Base-by-base conservation (phyloP, 768 basidiomycete genomes). In the Trametopsis cervina region DNA sequence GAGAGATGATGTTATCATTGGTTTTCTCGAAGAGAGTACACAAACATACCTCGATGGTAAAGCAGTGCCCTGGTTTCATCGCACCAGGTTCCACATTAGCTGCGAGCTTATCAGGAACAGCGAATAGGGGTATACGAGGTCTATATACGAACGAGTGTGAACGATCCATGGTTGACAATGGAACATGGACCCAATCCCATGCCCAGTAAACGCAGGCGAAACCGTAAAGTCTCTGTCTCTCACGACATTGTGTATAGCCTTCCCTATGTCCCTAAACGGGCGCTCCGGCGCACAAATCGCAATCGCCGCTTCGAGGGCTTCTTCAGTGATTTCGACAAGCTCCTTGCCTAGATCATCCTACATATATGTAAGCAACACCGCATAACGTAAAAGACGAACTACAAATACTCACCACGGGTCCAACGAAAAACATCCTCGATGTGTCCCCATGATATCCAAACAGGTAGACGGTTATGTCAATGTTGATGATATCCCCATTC, bases 371-470 rank as follows among this genome's bases (percentile, higher is more conserved):
- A 40, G 39, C 9, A 21, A 40, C 7, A 40, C n/a, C 7, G 18
- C 10, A 18, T 9, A 24, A 20, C 6, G 9, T 9, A 6, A 10
- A 43, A 25, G 24, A 43, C n/a, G n/a, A n/a, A n/a, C n/a, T n/a
- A n/a, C 27, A 20, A 24, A 49, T 60, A 68, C 65, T 63, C 54
- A 90, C 88, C 13, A 89, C 89, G 26, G 80, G 62, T 33, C 91
- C 91, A 4, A 95, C 81, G 2, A 85, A 65, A 62, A 91, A 93
- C 0, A 86, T 95, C 43, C 75, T 67, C 0, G 90, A 92, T 0
- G 91, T 94, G 57, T 95, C 93, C 1, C 93, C 93, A 55, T 95
- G 92, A 63, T 80, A 91, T 1, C 87, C 85, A 48, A 89, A 67
- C n/a, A 84, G 66, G 62, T 77, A 94, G 6, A 94, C 73, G 1